phyloP scores from a whole-genome alignment of 1,284 basidiomycete genomes.

The Lignosus rhinocerotis region DNA sequence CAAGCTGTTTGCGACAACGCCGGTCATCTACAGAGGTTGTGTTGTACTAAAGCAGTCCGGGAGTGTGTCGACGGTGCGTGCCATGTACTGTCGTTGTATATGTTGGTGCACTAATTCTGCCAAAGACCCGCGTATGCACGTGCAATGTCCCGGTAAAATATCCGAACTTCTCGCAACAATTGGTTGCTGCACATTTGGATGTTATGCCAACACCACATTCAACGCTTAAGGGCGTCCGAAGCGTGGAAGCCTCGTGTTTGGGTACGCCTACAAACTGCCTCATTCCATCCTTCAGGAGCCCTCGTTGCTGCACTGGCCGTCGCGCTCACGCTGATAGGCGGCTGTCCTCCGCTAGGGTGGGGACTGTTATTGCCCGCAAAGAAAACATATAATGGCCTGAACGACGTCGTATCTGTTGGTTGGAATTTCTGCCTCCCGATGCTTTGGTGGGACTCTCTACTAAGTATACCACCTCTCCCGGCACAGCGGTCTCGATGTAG shows the following conservation, averaged over 20 bases:
- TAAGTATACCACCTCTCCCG: not conserved
- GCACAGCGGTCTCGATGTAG: not conserved
- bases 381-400: not conserved
- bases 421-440: not conserved
- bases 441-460: not conserved
- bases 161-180: not conserved
- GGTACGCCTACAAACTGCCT: conserved; percentile 21
- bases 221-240: conserved; percentile 7
- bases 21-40: no score
- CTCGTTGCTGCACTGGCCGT: conserved; percentile 12
- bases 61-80: no score
- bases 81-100: no score
- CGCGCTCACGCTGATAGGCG: conserved; percentile 11
- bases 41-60: no score
- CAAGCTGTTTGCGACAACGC: no score
- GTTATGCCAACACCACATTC: not conserved
- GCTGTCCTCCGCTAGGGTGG: conserved; percentile 5
- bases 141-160: no score
- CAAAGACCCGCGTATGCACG: no score
- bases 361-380: not conserved
- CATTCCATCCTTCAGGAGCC: conserved; percentile 10
- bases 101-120: no score
- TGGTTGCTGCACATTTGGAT: not conserved
- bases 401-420: not conserved
- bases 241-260: conserved; percentile 15